phyloP scores from a whole-genome alignment of 805 yeast genomes.

The Candida qinlingensis region DNA sequence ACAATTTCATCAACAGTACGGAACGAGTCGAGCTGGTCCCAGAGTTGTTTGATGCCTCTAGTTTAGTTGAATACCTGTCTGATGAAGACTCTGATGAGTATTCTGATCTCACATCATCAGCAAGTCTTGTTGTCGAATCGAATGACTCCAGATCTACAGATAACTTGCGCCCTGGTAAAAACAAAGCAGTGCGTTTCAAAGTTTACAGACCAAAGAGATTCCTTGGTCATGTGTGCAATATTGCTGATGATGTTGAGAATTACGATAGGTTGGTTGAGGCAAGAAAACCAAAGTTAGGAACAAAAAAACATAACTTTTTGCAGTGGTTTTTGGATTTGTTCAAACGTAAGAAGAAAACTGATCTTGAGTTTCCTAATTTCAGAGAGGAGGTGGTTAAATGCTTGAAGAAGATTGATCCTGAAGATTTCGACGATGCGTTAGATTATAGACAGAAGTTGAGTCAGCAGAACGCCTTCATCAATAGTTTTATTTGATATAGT shows the following conservation, averaged over 20 bases:
- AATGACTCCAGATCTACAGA: neutral
- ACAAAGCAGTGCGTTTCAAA: neutral
- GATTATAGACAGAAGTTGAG: neutral
- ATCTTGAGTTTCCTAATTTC: neutral
- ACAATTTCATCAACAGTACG: too few species aligned
- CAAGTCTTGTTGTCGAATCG: neutral
- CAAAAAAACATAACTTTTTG: neutral
- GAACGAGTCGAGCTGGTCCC: too few species aligned
- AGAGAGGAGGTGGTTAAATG: neutral
- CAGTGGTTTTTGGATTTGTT: neutral
- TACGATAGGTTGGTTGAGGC: neutral
- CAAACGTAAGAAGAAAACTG: too few species aligned
- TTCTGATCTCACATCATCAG: too few species aligned
- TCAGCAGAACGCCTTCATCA: conserved; percentile 2
- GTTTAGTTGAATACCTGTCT: too few species aligned
- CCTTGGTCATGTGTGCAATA: neutral
- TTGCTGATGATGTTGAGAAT: neutral
- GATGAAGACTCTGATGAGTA: too few species aligned
- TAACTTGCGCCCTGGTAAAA: neutral
- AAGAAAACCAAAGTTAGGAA: neutral
- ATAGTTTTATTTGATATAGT: neutral
- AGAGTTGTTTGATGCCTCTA: too few species aligned
- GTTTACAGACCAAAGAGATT: conserved; percentile 1
- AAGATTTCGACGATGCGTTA: neutral
- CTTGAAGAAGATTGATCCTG: neutral